These are phyloP conservation scores for Vitis hybrid DNA, from an alignment of 177 flowering plant genomes.

Conservation along the genomic window DNA sequence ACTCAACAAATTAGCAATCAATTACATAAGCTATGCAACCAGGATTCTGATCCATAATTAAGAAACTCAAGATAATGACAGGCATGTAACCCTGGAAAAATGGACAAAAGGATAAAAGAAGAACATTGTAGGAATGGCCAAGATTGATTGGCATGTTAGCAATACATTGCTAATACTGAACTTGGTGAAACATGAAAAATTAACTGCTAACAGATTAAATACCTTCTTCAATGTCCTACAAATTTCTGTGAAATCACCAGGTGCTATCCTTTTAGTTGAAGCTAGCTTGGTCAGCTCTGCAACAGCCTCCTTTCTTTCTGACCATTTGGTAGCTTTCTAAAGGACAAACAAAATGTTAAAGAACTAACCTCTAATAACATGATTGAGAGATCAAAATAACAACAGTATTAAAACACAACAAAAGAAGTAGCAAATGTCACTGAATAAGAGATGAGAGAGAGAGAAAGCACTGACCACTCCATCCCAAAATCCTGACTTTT, in stretches of 20 bases:
- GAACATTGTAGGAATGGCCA: too few relatives aligned
- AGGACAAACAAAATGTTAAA: slow-evolving; percentile 13
- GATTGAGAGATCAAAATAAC: not conserved
- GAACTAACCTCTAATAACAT: not conserved
- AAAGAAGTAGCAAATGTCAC: not conserved
- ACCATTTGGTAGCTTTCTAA: slow-evolving; percentile 98
- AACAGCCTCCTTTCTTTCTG: slow-evolving; percentile 95
- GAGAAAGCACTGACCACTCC: slow-evolving; percentile 83
- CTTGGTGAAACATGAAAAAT: not conserved
- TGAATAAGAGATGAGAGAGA: not conserved
- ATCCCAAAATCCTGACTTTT: slow-evolving; percentile 98
- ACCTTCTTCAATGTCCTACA: slow-evolving; percentile 94
- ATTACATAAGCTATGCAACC: not conserved
- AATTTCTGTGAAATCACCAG: slow-evolving; percentile 95
- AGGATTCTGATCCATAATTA: not conserved
- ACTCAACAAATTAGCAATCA: not conserved
- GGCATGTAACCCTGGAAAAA: not conserved
- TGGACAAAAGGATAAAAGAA: not conserved
- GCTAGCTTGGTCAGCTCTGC: slow-evolving; percentile 94
- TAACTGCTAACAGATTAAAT: not conserved
- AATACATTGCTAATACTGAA: not conserved
- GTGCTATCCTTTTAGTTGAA: slow-evolving; percentile 86
- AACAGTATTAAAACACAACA: not conserved
- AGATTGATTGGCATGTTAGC: too few relatives aligned
- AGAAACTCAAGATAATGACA: slow-evolving; percentile 1